Conservation (phyloP, 257 asterid genomes). For the Fraxinus pennsylvanica region DNA sequence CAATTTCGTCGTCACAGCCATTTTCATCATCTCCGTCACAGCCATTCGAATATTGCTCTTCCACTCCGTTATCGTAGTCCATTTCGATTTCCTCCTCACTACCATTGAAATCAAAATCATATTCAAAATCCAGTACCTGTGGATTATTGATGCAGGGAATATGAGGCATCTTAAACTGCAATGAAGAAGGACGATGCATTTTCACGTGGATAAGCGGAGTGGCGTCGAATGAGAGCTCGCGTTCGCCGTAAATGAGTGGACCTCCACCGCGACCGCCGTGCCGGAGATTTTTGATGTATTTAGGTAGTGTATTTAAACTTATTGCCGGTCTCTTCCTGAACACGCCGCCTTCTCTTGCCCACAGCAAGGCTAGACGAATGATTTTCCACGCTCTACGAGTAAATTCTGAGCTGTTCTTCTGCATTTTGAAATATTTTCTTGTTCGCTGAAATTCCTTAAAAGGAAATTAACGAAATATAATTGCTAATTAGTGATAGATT, state of each 20-base stretch:
- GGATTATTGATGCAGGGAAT: conserved; percentile 75
- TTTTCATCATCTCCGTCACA: conserved; percentile 6
- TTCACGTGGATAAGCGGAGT: conserved; percentile 58
- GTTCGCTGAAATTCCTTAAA: background rate
- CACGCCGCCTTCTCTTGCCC: conserved; percentile 61
- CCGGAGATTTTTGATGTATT: conserved; percentile 49
- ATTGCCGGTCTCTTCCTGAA: conserved; percentile 39
- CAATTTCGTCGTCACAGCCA: conserved; percentile 51
- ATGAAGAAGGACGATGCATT: conserved; percentile 78
- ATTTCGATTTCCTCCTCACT: background rate
- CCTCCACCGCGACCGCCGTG: conserved; percentile 27
- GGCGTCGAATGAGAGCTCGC: conserved; percentile 66
- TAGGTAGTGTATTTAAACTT: conserved; percentile 39
- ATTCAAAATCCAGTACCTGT: conserved; percentile 51
- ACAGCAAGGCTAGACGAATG: conserved; percentile 53
- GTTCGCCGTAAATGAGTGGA: conserved; percentile 56
- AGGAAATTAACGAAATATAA: no score
- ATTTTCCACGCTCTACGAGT: conserved; percentile 57
- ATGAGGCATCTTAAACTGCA: conserved; percentile 63
- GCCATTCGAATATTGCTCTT: conserved; percentile 24
- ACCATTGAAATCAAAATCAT: conserved; percentile 51
- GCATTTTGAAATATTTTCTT: conserved; percentile 32
- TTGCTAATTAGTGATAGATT: background rate
- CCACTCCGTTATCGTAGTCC: background rate
- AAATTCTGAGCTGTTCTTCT: conserved; percentile 32